Percentiles rank a stretch among this genome's conserved stretches.
These are phyloP conservation scores for Emergomyces orientalis DNA, from an alignment of 2,329 filamentous ascomycete genomes.

Conservation along the genomic window DNA sequence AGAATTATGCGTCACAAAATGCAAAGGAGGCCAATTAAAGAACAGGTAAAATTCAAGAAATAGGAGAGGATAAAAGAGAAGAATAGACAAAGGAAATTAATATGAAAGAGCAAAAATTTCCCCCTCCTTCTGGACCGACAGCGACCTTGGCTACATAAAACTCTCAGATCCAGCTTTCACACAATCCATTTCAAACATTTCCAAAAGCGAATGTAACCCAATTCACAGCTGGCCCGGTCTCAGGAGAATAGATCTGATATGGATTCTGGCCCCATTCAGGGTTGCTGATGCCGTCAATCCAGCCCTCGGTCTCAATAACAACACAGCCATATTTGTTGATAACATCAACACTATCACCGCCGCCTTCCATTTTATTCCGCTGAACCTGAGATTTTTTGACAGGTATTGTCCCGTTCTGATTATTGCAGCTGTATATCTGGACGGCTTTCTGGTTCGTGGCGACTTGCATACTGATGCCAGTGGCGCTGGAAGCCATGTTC, in stretches of 20 bases:
- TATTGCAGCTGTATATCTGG: constrained; percentile 78
- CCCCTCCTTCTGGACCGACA: background rate
- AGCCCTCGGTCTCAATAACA: constrained; percentile 87
- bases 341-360: constrained; percentile 35
- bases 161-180: background rate
- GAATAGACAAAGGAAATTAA: background rate
- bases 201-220: constrained; percentile 39
- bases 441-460: constrained; percentile 77
- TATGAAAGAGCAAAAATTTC: background rate
- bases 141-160: no score
- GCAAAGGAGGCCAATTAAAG: background rate
- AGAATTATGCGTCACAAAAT: background rate
- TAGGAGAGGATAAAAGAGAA: background rate
- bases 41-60: background rate
- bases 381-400: constrained; percentile 36
- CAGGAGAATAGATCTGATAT: constrained; percentile 35
- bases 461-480: constrained; percentile 74
- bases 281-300: constrained; percentile 88
- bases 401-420: constrained; percentile 56
- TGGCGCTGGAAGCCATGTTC: constrained; percentile 55
- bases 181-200: constrained; percentile 23
- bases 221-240: constrained; percentile 34
- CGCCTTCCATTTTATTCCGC: constrained; percentile 43
- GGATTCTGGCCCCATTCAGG: constrained; percentile 66
- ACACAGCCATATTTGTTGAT: constrained; percentile 67